A percentile compares a stretch with the other conserved stretches of the same genome.
phyloP scores from a whole-genome alignment of 345 rosid genomes.

The Microthlaspi erraticum region DNA sequence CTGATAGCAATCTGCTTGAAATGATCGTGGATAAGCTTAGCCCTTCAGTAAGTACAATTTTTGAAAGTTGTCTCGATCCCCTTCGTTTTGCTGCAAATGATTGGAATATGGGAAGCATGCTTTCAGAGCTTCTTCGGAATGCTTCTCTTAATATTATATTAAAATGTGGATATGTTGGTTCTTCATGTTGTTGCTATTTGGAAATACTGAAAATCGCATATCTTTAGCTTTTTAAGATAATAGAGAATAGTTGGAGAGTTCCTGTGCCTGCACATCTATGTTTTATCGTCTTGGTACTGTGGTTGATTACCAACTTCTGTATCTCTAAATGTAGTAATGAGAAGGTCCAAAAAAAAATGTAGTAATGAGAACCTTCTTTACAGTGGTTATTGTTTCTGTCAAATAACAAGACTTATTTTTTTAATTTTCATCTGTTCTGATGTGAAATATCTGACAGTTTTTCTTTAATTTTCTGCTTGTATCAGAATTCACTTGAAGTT shows the following conservation, averaged over 20 bases:
- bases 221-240: conserved; percentile 21
- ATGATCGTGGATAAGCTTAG: conserved; percentile 94
- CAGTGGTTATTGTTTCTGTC: conserved; percentile 12
- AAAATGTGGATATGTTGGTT: conserved; percentile 25
- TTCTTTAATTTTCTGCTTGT: conserved; percentile 19
- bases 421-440: conserved; percentile 6
- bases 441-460: conserved; percentile 13
- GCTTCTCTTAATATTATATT: conserved; percentile 1
- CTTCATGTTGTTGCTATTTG: conserved; percentile 13
- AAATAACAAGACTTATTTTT: conserved; percentile 7
- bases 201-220: conserved; percentile 11
- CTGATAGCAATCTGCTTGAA: conserved; percentile 89
- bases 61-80: neutral
- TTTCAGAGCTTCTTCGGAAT: conserved; percentile 14
- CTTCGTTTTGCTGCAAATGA: conserved; percentile 14
- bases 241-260: conserved; percentile 4
- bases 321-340: neutral
- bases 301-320: neutral
- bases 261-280: conserved; percentile 16
- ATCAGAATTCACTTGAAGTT: conserved; percentile 80
- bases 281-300: conserved; percentile 16
- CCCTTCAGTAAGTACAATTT: conserved; percentile 69
- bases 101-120: conserved; percentile 17
- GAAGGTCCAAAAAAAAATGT: too few species aligned
- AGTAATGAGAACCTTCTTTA: neutral